These are phyloP conservation scores for Hortaea werneckii DNA, from an alignment of 2,329 filamentous ascomycete species.

Conservation along the genomic window DNA sequence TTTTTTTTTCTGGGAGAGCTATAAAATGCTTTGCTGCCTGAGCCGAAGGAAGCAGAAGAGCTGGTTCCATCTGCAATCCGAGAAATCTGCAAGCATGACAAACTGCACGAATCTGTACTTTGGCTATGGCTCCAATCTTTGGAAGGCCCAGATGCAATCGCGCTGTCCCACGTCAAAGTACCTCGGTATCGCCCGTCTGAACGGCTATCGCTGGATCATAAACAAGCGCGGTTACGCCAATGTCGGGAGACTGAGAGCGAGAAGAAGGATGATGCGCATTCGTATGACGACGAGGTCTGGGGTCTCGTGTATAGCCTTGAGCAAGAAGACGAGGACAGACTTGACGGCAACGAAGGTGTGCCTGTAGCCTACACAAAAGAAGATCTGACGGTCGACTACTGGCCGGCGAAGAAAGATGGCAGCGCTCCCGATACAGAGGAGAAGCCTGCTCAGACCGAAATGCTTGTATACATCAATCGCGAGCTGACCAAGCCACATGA, in stretches of 20 bases:
- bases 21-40: neutral
- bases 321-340: constrained; percentile 38
- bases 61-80: neutral
- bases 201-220: constrained; percentile 55
- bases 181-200: constrained; percentile 48
- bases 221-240: constrained; percentile 59
- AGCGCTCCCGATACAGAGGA: constrained; percentile 15
- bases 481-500: constrained; percentile 28
- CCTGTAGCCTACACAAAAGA: constrained; percentile 51
- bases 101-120: constrained; percentile 41
- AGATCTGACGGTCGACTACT: constrained; percentile 35
- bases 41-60: neutral
- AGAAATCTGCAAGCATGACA: neutral
- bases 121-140: constrained; percentile 62
- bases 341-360: constrained; percentile 54
- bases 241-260: constrained; percentile 30
- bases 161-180: constrained; percentile 50
- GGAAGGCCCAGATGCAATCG: constrained; percentile 51
- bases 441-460: constrained; percentile 19
- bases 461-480: constrained; percentile 53
- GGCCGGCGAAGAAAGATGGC: constrained; percentile 18
- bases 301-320: constrained; percentile 48
- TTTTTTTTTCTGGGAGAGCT: neutral
- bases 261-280: neutral
- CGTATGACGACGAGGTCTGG: constrained; percentile 38